Percentiles rank a stretch among this genome's conserved stretches.
These are phyloP conservation scores for Nematocida major DNA, from an alignment of 371 early-diverging fungal genomes.

Conservation along the genomic window DNA sequence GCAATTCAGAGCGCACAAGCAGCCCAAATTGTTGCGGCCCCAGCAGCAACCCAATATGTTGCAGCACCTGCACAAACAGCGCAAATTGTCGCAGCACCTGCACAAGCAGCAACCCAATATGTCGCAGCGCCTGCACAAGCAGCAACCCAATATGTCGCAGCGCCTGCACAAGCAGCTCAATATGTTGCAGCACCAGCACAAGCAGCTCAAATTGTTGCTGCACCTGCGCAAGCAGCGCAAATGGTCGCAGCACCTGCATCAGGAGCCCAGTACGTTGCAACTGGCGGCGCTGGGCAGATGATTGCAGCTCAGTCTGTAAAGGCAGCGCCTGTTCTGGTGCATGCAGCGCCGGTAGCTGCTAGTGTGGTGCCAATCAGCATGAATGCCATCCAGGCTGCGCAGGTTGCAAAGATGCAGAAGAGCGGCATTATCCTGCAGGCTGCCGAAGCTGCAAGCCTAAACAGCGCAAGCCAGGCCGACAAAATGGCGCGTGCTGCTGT, in stretches of 20 bases:
- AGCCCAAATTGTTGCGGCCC: too few relatives aligned
- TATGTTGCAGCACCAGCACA: not conserved
- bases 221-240: not conserved
- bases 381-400: not conserved
- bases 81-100: too few relatives aligned
- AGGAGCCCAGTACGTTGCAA: not conserved
- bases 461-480: constrained; percentile 18
- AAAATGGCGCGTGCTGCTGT: constrained; percentile 19
- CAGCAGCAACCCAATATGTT: not conserved
- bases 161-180: too few relatives aligned
- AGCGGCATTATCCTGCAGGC: not conserved
- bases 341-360: too few relatives aligned
- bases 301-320: not conserved
- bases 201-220: not conserved
- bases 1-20: too few relatives aligned
- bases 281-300: not conserved
- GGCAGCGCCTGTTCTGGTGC: not conserved
- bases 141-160: too few relatives aligned
- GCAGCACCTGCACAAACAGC: too few relatives aligned
- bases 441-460: constrained; percentile 19
- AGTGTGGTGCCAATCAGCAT: too few relatives aligned
- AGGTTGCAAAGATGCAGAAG: not conserved
- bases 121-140: too few relatives aligned
- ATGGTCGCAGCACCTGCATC: not conserved
- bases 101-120: too few relatives aligned